Conservation (phyloP, 176 grass and related monocot genomes). For the Cenchrus americanus region DNA sequence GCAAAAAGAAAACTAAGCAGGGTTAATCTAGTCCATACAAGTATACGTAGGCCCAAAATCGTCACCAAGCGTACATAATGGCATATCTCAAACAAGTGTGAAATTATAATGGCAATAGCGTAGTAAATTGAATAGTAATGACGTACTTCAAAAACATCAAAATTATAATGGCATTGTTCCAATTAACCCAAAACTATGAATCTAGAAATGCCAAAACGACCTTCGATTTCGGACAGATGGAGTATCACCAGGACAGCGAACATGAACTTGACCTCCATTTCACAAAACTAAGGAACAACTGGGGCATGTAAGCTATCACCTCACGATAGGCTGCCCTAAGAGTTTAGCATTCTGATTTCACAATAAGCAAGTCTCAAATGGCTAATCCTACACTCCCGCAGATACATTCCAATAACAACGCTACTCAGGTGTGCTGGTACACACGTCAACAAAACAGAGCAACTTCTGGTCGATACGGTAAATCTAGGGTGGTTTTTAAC, state of each 20-base stretch:
- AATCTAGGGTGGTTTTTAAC: neutral
- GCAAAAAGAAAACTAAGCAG: no score
- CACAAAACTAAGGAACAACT: neutral
- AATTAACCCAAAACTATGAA: no score
- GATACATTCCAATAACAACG: neutral
- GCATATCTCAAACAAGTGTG: no score
- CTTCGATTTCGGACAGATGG: no score
- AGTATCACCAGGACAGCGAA: neutral
- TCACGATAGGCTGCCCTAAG: neutral
- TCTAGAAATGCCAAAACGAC: neutral
- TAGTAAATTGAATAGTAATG: no score
- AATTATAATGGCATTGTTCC: no score
- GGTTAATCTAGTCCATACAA: no score
- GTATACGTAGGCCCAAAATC: no score
- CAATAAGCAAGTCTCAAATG: neutral
- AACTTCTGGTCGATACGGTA: neutral
- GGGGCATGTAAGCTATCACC: neutral
- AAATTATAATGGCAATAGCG: no score
- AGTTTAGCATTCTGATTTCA: neutral
- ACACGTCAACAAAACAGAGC: neutral
- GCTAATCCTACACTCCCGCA: neutral
- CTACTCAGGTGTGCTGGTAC: neutral
- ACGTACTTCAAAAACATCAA: no score
- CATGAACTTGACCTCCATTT: neutral
- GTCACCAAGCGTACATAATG: no score